Conservation (phyloP, 331 rosid species). For the Pyrus hybrid region DNA sequence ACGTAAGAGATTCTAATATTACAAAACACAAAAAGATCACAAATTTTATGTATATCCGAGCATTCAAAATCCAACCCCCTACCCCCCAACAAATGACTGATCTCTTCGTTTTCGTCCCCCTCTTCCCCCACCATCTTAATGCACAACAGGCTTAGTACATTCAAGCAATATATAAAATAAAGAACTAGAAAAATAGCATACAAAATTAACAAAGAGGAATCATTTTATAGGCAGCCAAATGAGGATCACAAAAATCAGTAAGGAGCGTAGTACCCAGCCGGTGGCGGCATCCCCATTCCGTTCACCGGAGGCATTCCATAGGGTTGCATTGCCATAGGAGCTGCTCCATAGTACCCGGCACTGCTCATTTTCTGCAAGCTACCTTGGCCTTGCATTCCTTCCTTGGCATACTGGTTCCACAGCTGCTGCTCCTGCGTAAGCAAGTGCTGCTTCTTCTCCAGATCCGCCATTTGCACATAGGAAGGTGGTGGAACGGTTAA, state of each 20-base stretch:
- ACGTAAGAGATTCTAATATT: conserved; percentile 33
- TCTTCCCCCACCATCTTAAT: conserved; percentile 32
- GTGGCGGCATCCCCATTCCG: conserved; percentile 49
- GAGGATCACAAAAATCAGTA: conserved; percentile 37
- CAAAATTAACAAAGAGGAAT: conserved; percentile 13
- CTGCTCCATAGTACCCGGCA: conserved; percentile 42
- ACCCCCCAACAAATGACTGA: conserved; percentile 13
- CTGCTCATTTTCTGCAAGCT: conserved; percentile 56
- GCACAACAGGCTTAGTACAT: conserved; percentile 21
- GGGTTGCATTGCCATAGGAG: conserved; percentile 41
- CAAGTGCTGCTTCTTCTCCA: conserved; percentile 87
- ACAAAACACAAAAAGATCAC: conserved; percentile 35
- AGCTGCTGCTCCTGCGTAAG: conserved; percentile 72
- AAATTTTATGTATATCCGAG: conserved; percentile 42
- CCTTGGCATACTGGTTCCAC: conserved; percentile 86
- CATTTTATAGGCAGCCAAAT: conserved; percentile 33
- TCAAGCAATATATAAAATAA: conserved; percentile 19
- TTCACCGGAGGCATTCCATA: conserved; percentile 73
- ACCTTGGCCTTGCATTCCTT: conserved; percentile 89
- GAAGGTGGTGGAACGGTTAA: conserved; percentile 74
- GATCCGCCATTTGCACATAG: conserved; percentile 92
- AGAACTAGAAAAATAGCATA: conserved; percentile 28
- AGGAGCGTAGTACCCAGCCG: conserved; percentile 67
- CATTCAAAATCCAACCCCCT: conserved; percentile 33
- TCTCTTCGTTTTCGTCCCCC: conserved; percentile 31